Evolutionary conservation across 805 yeast genomes (phyloP).

Genomic region (Grigorovia transvaalensis): DNA sequence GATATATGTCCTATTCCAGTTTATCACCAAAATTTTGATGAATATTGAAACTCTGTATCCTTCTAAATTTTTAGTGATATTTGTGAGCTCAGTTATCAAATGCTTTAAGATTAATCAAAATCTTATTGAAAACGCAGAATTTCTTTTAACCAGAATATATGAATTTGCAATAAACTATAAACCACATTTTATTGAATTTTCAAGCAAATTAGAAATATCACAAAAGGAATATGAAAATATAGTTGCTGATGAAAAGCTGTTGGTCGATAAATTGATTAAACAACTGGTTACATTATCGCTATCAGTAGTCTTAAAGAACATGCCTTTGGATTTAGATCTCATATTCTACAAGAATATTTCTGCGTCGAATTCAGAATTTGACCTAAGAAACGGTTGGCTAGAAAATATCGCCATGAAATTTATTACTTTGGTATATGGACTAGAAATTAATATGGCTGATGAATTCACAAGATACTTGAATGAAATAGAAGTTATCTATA

Average conservation of each 20-base stretch:
- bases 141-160: slow-evolving; percentile 51
- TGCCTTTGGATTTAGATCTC: slow-evolving; percentile 14
- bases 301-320: slow-evolving; percentile 31
- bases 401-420: slow-evolving; percentile 27
- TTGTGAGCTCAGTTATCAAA: slow-evolving; percentile 46
- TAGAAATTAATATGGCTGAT: slow-evolving; percentile 46
- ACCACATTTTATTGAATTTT: not conserved
- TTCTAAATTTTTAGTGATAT: slow-evolving; percentile 66
- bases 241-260: slow-evolving; percentile 43
- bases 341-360: slow-evolving; percentile 15
- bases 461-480: slow-evolving; percentile 30
- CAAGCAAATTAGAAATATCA: slow-evolving; percentile 10
- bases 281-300: slow-evolving; percentile 46
- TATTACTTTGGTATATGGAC: slow-evolving; percentile 42
- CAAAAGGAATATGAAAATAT: slow-evolving; percentile 33
- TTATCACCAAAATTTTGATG: slow-evolving; percentile 46
- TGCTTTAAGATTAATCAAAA: slow-evolving; percentile 37
- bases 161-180: slow-evolving; percentile 46
- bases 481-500: slow-evolving; percentile 35
- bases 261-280: slow-evolving; percentile 54
- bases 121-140: slow-evolving; percentile 24
- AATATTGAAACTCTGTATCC: slow-evolving; percentile 64
- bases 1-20: slow-evolving; percentile 55
- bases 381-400: not conserved
- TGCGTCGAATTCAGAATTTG: not conserved